These are phyloP conservation scores for Hirschfeldia incana DNA, from an alignment of 345 rosid species.

Conservation along the genomic window DNA sequence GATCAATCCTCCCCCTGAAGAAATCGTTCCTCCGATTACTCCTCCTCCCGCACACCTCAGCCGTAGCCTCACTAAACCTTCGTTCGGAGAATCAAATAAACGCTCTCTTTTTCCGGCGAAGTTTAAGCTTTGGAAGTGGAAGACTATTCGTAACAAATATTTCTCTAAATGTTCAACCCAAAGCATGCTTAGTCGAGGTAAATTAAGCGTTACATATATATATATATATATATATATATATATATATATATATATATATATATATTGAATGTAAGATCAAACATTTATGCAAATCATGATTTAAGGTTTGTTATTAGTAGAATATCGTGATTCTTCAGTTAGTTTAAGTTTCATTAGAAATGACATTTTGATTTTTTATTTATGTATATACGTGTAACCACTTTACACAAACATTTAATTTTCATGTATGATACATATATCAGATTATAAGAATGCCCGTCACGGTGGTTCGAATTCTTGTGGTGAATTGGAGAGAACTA, in stretches of 20 bases:
- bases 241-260: too few species aligned
- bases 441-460: conserved; percentile 17
- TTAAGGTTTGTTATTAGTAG: too few species aligned
- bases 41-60: conserved; percentile 77
- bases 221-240: not conserved
- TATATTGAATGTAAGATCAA: too few species aligned
- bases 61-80: conserved; percentile 56
- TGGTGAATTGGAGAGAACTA: conserved; percentile 23
- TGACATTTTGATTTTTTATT: too few species aligned
- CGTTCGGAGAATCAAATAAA: conserved; percentile 36
- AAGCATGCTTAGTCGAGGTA: conserved; percentile 24
- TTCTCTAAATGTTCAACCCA: conserved; percentile 28
- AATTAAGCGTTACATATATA: not conserved
- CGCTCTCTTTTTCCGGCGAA: conserved; percentile 35
- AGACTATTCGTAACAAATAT: conserved; percentile 25
- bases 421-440: not conserved
- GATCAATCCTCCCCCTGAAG: conserved; percentile 41
- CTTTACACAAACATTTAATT: not conserved
- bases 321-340: not conserved
- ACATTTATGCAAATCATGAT: too few species aligned
- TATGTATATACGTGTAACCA: not conserved
- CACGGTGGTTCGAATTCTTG: conserved; percentile 22
- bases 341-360: not conserved
- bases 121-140: conserved; percentile 52
- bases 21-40: conserved; percentile 42